A percentile compares a stretch with the other conserved stretches of the same genome.
phyloP scores from a whole-genome alignment of 169 alveolate genomes.

The Amoebophrya sp. region DNA sequence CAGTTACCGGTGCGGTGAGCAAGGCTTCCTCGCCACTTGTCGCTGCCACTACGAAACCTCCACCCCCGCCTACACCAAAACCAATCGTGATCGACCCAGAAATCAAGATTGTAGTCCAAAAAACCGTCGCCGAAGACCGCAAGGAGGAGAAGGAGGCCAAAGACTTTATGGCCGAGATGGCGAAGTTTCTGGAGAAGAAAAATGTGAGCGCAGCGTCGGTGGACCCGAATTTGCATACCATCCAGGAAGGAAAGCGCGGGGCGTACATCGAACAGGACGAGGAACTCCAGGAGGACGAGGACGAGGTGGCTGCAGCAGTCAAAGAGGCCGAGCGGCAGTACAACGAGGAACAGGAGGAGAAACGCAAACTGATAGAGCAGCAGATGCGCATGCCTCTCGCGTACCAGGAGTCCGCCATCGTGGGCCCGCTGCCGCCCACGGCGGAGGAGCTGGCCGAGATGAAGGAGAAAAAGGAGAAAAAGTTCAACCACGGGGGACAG shows the following conservation, averaged over 20 bases:
- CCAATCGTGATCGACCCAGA: no score
- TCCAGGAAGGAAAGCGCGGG: not conserved
- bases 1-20: no score
- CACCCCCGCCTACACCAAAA: no score
- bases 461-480: not conserved
- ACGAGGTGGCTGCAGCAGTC: not conserved
- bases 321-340: no score
- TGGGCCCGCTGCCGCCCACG: not conserved
- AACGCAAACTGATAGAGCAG: not conserved
- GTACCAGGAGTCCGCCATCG: not conserved
- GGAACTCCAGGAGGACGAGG: not conserved
- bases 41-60: no score
- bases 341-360: not conserved
- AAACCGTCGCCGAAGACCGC: not conserved
- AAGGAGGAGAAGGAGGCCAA: not conserved
- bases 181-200: not conserved
- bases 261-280: not conserved
- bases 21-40: no score
- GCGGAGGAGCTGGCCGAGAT: not conserved
- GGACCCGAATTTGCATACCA: not conserved
- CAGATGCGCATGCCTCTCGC: not conserved
- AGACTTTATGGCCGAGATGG: not conserved
- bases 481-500: not conserved
- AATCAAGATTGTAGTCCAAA: not conserved
- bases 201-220: not conserved